Base-by-base conservation (phyloP, 495 filamentous ascomycete species). In the Physcia stellaris region DNA sequence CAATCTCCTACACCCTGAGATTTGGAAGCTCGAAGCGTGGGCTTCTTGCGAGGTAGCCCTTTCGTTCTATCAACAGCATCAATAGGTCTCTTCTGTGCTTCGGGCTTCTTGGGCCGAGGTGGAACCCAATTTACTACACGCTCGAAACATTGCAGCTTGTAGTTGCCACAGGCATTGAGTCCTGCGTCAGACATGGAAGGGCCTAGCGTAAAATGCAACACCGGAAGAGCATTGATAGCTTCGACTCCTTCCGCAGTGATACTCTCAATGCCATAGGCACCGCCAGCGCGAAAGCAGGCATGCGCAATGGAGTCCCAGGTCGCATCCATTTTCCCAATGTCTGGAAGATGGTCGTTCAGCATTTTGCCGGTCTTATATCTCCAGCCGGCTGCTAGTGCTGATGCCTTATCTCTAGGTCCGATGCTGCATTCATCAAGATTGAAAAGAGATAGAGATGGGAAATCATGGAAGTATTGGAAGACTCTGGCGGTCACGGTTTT, bases 391-490 rank as follows among this genome's bases (percentile, higher is more conserved):
- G 19, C 29, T 17, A 11, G 32, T 4, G 40, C 40, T 29, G 29
- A 15, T 10, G 13, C 12, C 23, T 42, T 35, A 18, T 39, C 36
- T 13, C 15, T n/a, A n/a, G 28, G 22, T 17, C 5, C 36, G 20
- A 39, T 15, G n/a, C 32, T 29, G 35, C 20, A 16, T 7, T 43
- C 40, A 13, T 40, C 34, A 10, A 53, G 24, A 23, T 29, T 34
- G 27, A 52, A 41, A 2, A 54, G 9, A 5, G 24, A 19, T 24
- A 57, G 40, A 3, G 37, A 27, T 9, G 54, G 54, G 18, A 57
- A 52, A 2, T 37, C 27, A 2, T 37, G 32, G 12, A 57, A 24
- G 27, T 56, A 49, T 10, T 30, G 26, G 24, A 57, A 45, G 20
- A 39, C 30, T 21, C 29, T 36, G 1, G 21, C 13, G 7, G 50